These are phyloP conservation scores for Pinus taeda DNA, from an alignment of 75 land plant genomes.

Conservation along the genomic window DNA sequence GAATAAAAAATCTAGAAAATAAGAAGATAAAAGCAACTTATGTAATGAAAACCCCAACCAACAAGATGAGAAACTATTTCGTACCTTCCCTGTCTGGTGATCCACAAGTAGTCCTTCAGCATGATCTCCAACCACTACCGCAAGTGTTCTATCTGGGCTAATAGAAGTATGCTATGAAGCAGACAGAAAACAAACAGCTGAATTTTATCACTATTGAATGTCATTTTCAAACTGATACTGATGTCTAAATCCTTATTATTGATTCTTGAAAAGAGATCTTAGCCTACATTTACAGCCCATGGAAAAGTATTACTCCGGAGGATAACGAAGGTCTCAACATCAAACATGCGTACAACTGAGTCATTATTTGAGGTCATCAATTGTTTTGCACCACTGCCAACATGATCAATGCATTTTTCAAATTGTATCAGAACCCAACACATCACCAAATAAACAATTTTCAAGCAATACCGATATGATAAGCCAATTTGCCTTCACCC, in stretches of 20 bases:
- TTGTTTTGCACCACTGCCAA: slow-evolving; percentile 70
- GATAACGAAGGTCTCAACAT: slow-evolving; percentile 69
- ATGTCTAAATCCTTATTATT: no score
- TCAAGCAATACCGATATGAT: no score
- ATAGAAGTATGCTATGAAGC: slow-evolving; percentile 75
- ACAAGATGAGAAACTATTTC: no score
- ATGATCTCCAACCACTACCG: slow-evolving; percentile 81
- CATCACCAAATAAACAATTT: no score
- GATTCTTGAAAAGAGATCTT: not conserved
- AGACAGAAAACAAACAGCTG: no score
- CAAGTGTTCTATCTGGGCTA: slow-evolving; percentile 77
- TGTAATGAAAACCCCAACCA: not conserved
- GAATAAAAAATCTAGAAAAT: not conserved
- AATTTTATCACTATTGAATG: no score
- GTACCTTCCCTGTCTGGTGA: slow-evolving; percentile 44
- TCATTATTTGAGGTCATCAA: slow-evolving; percentile 95
- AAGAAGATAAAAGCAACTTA: not conserved
- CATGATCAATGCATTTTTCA: no score
- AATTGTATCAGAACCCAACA: no score
- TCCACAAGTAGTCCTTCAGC: slow-evolving; percentile 71
- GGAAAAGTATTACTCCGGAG: slow-evolving; percentile 56
- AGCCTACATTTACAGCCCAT: slow-evolving; percentile 95
- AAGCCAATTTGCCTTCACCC: no score
- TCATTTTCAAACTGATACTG: no score
- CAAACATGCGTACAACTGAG: slow-evolving; percentile 81